Percentiles rank a stretch among this genome's conserved stretches.
phyloP scores from a whole-genome alignment of 2,329 filamentous ascomycete species.

The Exophiala phaeomuriformis region DNA sequence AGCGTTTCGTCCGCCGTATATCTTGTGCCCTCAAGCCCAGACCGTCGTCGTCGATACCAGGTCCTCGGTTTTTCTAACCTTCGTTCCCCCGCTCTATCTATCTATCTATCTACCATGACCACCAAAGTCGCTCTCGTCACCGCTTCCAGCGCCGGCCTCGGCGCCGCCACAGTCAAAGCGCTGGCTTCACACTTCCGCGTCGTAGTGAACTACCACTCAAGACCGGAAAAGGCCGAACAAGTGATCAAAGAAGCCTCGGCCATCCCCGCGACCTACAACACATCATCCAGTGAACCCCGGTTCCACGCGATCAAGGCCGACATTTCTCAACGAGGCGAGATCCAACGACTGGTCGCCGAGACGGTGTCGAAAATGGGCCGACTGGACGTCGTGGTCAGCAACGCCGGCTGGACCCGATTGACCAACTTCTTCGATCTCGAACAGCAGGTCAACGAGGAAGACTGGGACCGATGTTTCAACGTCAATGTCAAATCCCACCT shows the following conservation, averaged over 20 bases:
- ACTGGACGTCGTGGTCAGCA: constrained; percentile 42
- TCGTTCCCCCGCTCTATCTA: not conserved
- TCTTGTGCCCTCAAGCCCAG: no score
- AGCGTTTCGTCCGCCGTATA: no score
- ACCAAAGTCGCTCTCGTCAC: constrained; percentile 27
- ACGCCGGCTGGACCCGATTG: constrained; percentile 36
- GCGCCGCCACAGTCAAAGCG: constrained; percentile 26
- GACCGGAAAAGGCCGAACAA: constrained; percentile 24
- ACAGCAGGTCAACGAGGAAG: constrained; percentile 39
- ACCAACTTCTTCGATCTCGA: constrained; percentile 32
- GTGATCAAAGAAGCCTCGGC: constrained; percentile 25
- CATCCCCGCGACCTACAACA: constrained; percentile 12
- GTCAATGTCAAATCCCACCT: constrained; percentile 59
- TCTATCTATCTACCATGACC: constrained; percentile 8
- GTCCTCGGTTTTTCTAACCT: no score
- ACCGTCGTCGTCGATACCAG: no score
- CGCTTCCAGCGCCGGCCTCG: constrained; percentile 26
- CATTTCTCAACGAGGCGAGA: constrained; percentile 21
- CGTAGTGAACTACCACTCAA: constrained; percentile 28
- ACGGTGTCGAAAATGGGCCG: constrained; percentile 42
- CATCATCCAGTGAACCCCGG: constrained; percentile 8
- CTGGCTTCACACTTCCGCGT: constrained; percentile 25
- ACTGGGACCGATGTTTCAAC: constrained; percentile 54
- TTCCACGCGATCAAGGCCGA: constrained; percentile 28
- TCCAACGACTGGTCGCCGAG: constrained; percentile 38